Evolutionary conservation across 176 grass and related monocot genomes (phyloP).

Genomic region (Ananas comosus): DNA sequence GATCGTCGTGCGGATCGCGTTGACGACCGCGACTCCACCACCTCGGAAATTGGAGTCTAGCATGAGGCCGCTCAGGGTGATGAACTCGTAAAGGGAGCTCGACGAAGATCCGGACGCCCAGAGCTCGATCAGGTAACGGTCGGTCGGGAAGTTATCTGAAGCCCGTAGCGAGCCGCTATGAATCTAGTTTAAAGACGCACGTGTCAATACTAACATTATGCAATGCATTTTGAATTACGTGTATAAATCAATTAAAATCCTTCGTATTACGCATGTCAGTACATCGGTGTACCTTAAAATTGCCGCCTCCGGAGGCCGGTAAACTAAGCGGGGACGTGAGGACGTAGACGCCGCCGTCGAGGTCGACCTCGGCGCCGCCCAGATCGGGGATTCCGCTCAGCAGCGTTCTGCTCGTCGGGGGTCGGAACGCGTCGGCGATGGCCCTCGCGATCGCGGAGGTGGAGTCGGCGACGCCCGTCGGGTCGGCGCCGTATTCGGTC

Average conservation of each 20-base stretch:
- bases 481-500: conserved; percentile 80
- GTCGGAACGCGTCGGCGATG: conserved; percentile 64
- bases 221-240: not conserved
- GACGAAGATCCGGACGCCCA: conserved; percentile 18
- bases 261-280: too few relatives aligned
- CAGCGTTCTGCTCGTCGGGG: conserved; percentile 32
- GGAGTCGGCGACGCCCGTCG: conserved; percentile 43
- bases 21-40: conserved; percentile 44
- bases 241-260: not conserved
- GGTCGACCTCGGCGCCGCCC: conserved; percentile 68
- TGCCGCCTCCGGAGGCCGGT: conserved; percentile 70
- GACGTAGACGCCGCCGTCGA: conserved; percentile 80
- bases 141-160: conserved; percentile 48
- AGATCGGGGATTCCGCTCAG: conserved; percentile 69
- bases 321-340: conserved; percentile 42
- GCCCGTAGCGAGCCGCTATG: conserved; percentile 53
- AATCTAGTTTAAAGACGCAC: conserved; percentile 28
- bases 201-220: not conserved
- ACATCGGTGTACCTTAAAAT: conserved; percentile 41
- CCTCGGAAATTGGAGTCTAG: conserved; percentile 64
- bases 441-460: conserved; percentile 61
- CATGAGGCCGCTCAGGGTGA: conserved; percentile 55
- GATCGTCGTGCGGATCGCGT: conserved; percentile 54
- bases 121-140: conserved; percentile 66
- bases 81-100: conserved; percentile 54